Conservation (phyloP, 352 stramenopile species). For the Thraustochytrium sp. region DNA sequence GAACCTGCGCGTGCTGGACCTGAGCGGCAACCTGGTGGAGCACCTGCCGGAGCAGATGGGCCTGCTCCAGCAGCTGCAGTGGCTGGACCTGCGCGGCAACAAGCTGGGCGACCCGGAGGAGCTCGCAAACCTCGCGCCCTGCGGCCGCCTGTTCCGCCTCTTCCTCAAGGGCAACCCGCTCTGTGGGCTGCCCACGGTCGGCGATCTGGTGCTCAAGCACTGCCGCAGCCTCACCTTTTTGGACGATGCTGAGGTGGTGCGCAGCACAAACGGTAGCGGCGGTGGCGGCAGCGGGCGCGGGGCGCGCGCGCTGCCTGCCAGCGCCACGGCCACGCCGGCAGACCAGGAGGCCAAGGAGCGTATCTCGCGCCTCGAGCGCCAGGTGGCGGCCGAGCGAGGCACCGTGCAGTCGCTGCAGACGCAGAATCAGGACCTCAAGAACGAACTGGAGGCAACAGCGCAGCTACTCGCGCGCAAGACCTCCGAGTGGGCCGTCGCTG, state of each 20-base stretch:
- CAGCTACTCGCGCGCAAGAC: slow-evolving; percentile 29
- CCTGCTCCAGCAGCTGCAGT: neutral
- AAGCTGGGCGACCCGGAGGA: neutral
- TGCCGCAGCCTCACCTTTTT: neutral
- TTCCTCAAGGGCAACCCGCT: slow-evolving; percentile 1
- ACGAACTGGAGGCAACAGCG: slow-evolving; percentile 2
- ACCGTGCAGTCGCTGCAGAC: neutral
- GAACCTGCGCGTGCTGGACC: slow-evolving; percentile 51
- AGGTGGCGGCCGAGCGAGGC: neutral
- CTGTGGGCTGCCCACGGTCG: neutral
- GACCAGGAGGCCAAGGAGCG: neutral
- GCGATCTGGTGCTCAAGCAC: slow-evolving; percentile 6
- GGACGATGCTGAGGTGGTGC: neutral
- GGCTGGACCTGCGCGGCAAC: slow-evolving; percentile 17
- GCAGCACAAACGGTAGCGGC: neutral
- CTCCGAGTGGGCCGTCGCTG: slow-evolving; percentile 27
- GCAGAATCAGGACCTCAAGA: slow-evolving; percentile 11
- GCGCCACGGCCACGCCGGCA: neutral
- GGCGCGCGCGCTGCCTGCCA: neutral
- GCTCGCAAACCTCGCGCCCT: neutral
- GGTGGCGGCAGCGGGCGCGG: neutral
- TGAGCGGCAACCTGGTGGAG: slow-evolving; percentile 53
- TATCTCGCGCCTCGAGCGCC: neutral
- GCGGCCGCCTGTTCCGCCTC: neutral
- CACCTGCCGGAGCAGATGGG: slow-evolving; percentile 49